Evolutionary conservation across 306 rosid species (phyloP).

Genomic region (Cucumis melo): DNA sequence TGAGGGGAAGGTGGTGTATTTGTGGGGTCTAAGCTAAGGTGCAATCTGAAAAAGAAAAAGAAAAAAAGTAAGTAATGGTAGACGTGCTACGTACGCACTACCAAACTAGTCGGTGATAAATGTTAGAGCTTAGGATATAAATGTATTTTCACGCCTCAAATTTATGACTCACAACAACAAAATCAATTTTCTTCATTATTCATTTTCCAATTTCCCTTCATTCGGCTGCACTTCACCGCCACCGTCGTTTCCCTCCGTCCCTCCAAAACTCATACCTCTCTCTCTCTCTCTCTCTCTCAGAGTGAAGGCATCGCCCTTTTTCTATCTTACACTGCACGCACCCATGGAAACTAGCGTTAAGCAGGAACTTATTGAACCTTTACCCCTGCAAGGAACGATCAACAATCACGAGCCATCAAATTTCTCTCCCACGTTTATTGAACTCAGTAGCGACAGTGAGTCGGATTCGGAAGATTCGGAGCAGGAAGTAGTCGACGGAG

Average conservation of each 20-base stretch:
- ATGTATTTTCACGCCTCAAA: too few species aligned
- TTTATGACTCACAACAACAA: too few species aligned
- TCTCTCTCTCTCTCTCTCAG: background rate
- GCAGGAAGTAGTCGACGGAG: background rate
- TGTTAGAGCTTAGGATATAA: too few species aligned
- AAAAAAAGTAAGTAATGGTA: too few species aligned
- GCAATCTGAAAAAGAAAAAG: too few species aligned
- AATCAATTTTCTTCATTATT: too few species aligned
- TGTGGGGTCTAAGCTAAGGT: too few species aligned
- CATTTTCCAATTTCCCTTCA: background rate
- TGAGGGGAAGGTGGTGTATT: too few species aligned
- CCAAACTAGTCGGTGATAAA: too few species aligned
- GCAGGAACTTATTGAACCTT: slow-evolving; percentile 19
- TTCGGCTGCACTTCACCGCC: background rate
- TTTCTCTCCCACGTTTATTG: slow-evolving; percentile 25
- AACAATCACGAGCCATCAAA: slow-evolving; percentile 1
- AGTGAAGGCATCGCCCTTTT: background rate
- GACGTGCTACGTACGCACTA: too few species aligned
- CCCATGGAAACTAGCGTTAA: slow-evolving; percentile 43
- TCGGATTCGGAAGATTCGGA: slow-evolving; percentile 18
- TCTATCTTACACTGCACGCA: background rate
- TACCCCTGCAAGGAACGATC: background rate
- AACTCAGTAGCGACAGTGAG: slow-evolving; percentile 36
- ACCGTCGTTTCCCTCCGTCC: background rate
- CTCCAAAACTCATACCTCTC: background rate